Percentiles rank a stretch among this genome's conserved stretches.
Evolutionary conservation across 176 grass and related monocot species (phyloP).

Genomic region (Cenchrus americanus): DNA sequence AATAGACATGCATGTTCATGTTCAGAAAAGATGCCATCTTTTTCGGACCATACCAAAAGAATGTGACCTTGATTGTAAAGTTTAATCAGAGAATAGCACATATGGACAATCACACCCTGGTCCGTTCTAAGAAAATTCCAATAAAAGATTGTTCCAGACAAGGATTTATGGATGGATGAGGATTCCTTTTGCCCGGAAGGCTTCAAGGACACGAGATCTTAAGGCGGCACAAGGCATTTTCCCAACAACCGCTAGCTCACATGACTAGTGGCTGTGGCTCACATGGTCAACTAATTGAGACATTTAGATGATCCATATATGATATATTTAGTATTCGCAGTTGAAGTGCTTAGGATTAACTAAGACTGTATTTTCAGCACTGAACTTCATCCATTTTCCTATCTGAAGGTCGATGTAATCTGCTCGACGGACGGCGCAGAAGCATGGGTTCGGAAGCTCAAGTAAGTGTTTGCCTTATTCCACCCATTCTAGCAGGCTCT

Average conservation of each 20-base stretch:
- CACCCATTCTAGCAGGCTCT: not conserved
- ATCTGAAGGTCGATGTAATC: slow-evolving; percentile 70
- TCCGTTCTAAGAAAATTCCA: slow-evolving; percentile 12
- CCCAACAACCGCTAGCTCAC: slow-evolving; percentile 18
- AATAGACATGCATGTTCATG: not conserved
- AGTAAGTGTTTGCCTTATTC: slow-evolving; percentile 46
- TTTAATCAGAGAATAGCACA: not conserved
- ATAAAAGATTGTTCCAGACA: slow-evolving; percentile 10
- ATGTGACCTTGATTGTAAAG: not conserved
- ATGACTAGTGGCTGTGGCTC: not conserved
- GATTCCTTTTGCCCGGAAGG: not conserved
- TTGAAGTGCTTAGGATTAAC: not conserved
- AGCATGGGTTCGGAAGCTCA: slow-evolving; percentile 88
- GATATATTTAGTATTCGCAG: too few species aligned
- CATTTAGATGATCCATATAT: not conserved
- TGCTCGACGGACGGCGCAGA: slow-evolving; percentile 75
- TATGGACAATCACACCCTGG: not conserved
- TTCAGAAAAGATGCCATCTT: slow-evolving; percentile 35
- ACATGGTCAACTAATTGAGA: slow-evolving; percentile 5
- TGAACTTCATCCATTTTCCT: not conserved
- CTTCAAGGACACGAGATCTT: not conserved
- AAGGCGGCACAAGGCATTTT: not conserved
- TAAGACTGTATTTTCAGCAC: not conserved
- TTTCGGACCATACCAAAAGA: slow-evolving; percentile 6
- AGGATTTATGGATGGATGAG: not conserved